These are phyloP conservation scores for Agaricus sinodeliciosus DNA, from an alignment of 768 basidiomycete genomes.

Conservation along the genomic window DNA sequence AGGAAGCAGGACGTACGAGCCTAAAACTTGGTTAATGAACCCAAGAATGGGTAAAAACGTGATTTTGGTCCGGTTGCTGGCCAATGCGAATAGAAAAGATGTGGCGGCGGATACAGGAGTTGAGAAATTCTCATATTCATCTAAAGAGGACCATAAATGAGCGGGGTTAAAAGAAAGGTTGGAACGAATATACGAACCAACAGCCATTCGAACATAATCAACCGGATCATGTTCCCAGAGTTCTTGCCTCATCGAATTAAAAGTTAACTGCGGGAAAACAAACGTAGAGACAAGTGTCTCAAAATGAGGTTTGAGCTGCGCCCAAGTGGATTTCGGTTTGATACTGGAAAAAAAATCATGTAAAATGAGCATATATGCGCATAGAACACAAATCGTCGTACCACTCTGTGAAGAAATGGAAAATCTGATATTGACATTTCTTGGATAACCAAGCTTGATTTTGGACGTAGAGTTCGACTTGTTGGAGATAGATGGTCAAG, in stretches of 20 bases:
- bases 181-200: conserved; percentile 41
- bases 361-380: neutral
- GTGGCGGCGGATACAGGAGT: conserved; percentile 76
- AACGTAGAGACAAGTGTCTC: conserved; percentile 72
- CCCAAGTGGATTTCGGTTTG: conserved; percentile 92
- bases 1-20: conserved; percentile 39
- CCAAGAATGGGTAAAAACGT: conserved; percentile 75
- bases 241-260: conserved; percentile 58
- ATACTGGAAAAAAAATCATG: conserved; percentile 40
- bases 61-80: conserved; percentile 74
- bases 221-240: conserved; percentile 80
- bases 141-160: conserved; percentile 29
- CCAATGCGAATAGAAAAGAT: conserved; percentile 72
- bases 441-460: conserved; percentile 73
- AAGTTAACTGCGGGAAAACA: conserved; percentile 82
- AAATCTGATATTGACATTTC: conserved; percentile 79
- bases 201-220: conserved; percentile 70
- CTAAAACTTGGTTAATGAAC: conserved; percentile 71
- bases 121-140: conserved; percentile 76
- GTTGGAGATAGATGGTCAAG: conserved; percentile 67
- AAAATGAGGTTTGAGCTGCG: conserved; percentile 78
- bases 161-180: neutral
- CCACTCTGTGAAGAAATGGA: conserved; percentile 88
- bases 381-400: conserved; percentile 26
- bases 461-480: conserved; percentile 68